Evolutionary conservation across 2,329 filamentous ascomycete genomes (phyloP), one percentile per base, ranked within the genome.

Genomic region (Didymella sp.): DNA sequence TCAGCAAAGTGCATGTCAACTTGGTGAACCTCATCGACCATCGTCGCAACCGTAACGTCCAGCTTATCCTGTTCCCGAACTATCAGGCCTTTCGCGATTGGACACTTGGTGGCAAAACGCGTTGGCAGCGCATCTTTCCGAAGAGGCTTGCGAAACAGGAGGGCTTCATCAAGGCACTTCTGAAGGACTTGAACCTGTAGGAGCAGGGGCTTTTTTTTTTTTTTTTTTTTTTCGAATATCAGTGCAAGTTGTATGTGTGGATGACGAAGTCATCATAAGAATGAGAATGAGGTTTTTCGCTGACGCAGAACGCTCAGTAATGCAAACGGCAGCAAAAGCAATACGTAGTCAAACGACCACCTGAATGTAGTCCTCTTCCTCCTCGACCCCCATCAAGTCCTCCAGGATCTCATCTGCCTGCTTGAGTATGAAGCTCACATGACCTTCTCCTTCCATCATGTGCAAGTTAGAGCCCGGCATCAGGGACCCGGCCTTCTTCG

Each of bases 361-460:
- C 48, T 56, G 52, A 5, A 67, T 61, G 42, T 59, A 68, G 35
- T 64, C 62, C 6, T 68, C 66, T 17, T 48, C 46, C 19, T 67
- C 59, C 24, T 43, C 30, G 11, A 61, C 25, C 21, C 64, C 63
- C n/a, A 70, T 51, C 6, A 73, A 50, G 15, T 65, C 60, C 2
- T 58, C 31, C 44, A 73, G 25, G 6, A 73, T 69, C 24, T 67
- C 59, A 24, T 70, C 65, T 13, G 61, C 59, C 28, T 69, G 48
- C 15, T 60, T 58, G 38, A 67, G 61, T 4, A 65, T 60, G 41
- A 61, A 67, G 35, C 68, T 70, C 22, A 69, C 55, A 45, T 73
- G 71, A 8, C 64, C 70, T 44, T 72, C 70, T 0, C 63, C 70
- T 2, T 67, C 54, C 55, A 66, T 59, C 44, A 69, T 44, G 25